Evolutionary conservation across 2,329 filamentous ascomycete species (phyloP).

Genomic region (Botrytis hyacinthi): DNA sequence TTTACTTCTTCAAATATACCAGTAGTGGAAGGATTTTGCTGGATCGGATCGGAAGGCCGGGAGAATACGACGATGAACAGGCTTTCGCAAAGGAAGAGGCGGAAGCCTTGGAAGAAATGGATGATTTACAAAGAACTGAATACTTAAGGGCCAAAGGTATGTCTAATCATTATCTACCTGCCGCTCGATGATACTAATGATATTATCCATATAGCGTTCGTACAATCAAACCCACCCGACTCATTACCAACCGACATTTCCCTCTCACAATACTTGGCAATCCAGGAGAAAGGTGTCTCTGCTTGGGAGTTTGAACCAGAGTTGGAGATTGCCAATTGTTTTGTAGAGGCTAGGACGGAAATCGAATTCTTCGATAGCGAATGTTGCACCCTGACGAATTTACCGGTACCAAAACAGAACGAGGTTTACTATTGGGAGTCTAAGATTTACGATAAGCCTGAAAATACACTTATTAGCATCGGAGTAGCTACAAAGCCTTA

Average conservation of each 20-base stretch:
- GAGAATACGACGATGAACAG: slow-evolving; percentile 97
- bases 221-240: slow-evolving; percentile 91
- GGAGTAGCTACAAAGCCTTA: slow-evolving; percentile 97
- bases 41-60: slow-evolving; percentile 87
- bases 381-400: slow-evolving; percentile 77
- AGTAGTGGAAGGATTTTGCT: slow-evolving; percentile 84
- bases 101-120: slow-evolving; percentile 92
- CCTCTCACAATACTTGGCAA: slow-evolving; percentile 93
- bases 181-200: slow-evolving; percentile 1
- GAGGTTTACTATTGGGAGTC: slow-evolving; percentile 99
- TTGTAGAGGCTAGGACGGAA: slow-evolving; percentile 92
- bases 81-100: slow-evolving; percentile 91
- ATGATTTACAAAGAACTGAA: slow-evolving; percentile 84
- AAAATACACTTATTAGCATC: slow-evolving; percentile 80
- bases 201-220: slow-evolving; percentile 64
- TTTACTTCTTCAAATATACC: slow-evolving; percentile 95
- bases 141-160: slow-evolving; percentile 94
- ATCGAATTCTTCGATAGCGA: slow-evolving; percentile 99
- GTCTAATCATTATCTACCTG: slow-evolving; percentile 26
- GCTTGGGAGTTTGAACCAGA: slow-evolving; percentile 99
- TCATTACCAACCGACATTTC: slow-evolving; percentile 96
- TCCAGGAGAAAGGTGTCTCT: slow-evolving; percentile 99
- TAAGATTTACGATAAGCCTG: slow-evolving; percentile 97
- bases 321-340: slow-evolving; percentile 96
- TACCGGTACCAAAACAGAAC: slow-evolving; percentile 97